Base-by-base conservation (phyloP, 768 basidiomycete species). In the Cystobasidium onofrii region DNA sequence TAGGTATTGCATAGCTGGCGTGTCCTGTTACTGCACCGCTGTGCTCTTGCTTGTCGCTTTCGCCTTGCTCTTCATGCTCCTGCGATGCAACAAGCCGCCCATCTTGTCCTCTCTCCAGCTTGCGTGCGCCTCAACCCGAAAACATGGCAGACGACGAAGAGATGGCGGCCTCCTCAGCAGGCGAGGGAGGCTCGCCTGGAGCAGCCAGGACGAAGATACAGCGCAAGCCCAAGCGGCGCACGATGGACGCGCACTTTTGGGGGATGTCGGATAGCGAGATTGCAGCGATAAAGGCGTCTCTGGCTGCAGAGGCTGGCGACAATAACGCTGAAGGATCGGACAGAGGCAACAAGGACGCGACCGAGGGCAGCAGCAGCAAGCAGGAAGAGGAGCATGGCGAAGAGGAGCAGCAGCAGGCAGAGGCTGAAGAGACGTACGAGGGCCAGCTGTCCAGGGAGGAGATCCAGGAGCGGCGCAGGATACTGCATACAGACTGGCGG, bases 401-500 rank as follows among this genome's bases (percentile, higher is more conserved):
- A 34, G 27, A 64, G 39, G 0, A 18, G 33, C 50, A 52, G 41
- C 43, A 69, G 31, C 54, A 36, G 27, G 27, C 25, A 50, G 36
- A 50, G 39, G 20, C 10, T 17, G 25, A 71, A 34, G 69, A 55
- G 20, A 36, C 31, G 52, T 44, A n/a, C 7, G 52, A 71, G 55
- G 33, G 34, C 25, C 69, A 25, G n/a, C 55, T 41, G 54, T 31
- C 69, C 15, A 33, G 18, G 29, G 69, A 55, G 10, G 69, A 41
- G 36, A 71, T 71, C 54, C 33, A 13, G 1, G 50, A 46, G 10
- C 3, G 69, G 20, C 69, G 55, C n/a, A 55, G 31, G 20, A 52
- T 71, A 13, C 69, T 71, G 10, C 50, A 55, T 27, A 71, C 69
- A 29, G 55, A 46, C 55, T 71, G 69, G 69, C 29, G 69, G 23